Conservation (phyloP, 345 rosid species). For the Turritis glabra region DNA sequence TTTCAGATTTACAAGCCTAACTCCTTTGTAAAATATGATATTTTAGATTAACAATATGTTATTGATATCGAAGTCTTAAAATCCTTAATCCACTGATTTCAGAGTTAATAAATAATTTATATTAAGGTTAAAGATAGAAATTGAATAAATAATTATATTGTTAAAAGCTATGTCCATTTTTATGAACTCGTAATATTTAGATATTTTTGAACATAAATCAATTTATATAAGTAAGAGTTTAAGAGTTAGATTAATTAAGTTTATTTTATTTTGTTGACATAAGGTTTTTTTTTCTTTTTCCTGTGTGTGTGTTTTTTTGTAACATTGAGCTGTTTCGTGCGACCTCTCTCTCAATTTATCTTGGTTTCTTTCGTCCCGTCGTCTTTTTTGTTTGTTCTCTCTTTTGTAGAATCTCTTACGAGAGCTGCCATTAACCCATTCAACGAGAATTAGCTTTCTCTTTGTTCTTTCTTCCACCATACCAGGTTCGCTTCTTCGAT, state of each 20-base stretch:
- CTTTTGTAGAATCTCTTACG: slow-evolving; percentile 51
- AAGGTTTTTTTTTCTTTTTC: slow-evolving; percentile 22
- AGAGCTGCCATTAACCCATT: slow-evolving; percentile 49
- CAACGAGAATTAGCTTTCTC: slow-evolving; percentile 38
- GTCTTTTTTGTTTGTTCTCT: slow-evolving; percentile 29
- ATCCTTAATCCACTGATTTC: too few species aligned
- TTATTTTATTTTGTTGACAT: too few species aligned
- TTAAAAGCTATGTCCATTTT: too few species aligned
- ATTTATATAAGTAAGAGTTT: too few species aligned
- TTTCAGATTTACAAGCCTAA: not conserved
- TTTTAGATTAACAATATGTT: too few species aligned
- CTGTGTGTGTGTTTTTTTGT: slow-evolving; percentile 21
- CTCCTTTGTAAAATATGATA: not conserved
- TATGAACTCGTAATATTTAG: too few species aligned
- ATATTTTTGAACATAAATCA: too few species aligned
- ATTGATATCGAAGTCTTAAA: too few species aligned
- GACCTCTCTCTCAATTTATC: slow-evolving; percentile 33
- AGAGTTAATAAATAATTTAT: too few species aligned
- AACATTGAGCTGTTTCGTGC: slow-evolving; percentile 45
- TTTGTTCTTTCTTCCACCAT: slow-evolving; percentile 38
- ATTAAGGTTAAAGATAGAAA: too few species aligned
- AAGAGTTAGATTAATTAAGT: not conserved
- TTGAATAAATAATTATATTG: too few species aligned
- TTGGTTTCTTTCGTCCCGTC: slow-evolving; percentile 36
- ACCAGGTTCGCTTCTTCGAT: slow-evolving; percentile 63